A percentile compares a stretch with the other conserved stretches of the same genome.
These are phyloP conservation scores for Kwoniella europaea DNA, from an alignment of 768 basidiomycete species.

Conservation along the genomic window DNA sequence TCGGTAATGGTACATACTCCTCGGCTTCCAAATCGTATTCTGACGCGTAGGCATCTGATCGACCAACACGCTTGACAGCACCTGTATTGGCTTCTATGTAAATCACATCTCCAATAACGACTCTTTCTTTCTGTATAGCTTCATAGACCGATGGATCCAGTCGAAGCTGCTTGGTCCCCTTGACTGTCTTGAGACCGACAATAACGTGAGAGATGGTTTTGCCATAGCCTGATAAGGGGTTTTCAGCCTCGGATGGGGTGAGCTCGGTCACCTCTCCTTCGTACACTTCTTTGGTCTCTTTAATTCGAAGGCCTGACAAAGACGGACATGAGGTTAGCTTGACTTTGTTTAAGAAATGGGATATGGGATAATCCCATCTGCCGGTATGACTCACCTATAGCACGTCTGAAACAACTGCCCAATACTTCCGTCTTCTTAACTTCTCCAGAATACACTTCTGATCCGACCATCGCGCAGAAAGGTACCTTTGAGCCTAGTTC, in stretches of 20 bases:
- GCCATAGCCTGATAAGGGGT: constrained; percentile 95
- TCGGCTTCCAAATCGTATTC: constrained; percentile 98
- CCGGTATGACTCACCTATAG: constrained; percentile 73
- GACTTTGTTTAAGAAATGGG: too few relatives aligned
- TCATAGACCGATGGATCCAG: constrained; percentile 96
- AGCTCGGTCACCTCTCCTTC: constrained; percentile 98
- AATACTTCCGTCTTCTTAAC: constrained; percentile 99
- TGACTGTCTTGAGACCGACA: constrained; percentile 89
- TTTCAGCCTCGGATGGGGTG: constrained; percentile 94
- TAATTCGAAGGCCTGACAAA: constrained; percentile 83
- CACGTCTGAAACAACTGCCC: constrained; percentile 89
- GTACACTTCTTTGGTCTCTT: constrained; percentile 98
- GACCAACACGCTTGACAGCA: constrained; percentile 92
- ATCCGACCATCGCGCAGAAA: constrained; percentile 98
- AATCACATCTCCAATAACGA: constrained; percentile 93
- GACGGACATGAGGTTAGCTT: neutral
- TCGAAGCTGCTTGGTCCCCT: constrained; percentile 92
- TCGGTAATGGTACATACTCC: constrained; percentile 95
- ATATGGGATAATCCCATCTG: too few relatives aligned
- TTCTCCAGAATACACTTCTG: constrained; percentile 93
- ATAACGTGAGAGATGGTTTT: constrained; percentile 99
- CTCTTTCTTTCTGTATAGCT: constrained; percentile 94
- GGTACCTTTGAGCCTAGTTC: constrained; percentile 94
- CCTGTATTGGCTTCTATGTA: constrained; percentile 93
- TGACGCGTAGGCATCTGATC: constrained; percentile 95